These are phyloP conservation scores for Kurtzmaniella quercitrusa DNA, from an alignment of 1,139 yeast genomes.

Conservation along the genomic window DNA sequence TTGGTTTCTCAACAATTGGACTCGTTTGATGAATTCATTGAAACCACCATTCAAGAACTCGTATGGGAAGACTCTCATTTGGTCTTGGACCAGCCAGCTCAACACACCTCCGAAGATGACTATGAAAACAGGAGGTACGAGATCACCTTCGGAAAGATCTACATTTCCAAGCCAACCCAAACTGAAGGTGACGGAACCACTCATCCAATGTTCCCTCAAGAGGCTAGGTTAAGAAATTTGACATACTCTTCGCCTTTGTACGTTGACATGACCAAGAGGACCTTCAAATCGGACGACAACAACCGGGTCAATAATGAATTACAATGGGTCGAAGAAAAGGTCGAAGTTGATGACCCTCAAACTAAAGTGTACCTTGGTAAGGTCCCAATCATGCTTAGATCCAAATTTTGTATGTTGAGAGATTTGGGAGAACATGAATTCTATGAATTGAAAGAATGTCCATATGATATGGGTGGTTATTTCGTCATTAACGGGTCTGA, in stretches of 20 bases:
- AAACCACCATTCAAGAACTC: conserved; percentile 91
- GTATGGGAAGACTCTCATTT: conserved; percentile 94
- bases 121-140: conserved; percentile 89
- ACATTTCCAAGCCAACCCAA: conserved; percentile 94
- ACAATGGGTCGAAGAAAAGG: conserved; percentile 62
- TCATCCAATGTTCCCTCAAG: conserved; percentile 98
- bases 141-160: conserved; percentile 94
- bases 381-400: conserved; percentile 96
- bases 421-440: conserved; percentile 93
- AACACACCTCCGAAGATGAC: conserved; percentile 88
- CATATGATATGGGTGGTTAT: conserved; percentile 99
- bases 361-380: conserved; percentile 89
- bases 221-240: conserved; percentile 91
- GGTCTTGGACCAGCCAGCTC: conserved; percentile 96
- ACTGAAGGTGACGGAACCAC: conserved; percentile 99
- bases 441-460: conserved; percentile 95
- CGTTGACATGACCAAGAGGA: conserved; percentile 92
- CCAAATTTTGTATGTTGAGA: conserved; percentile 90
- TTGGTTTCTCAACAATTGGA: conserved; percentile 96
- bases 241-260: conserved; percentile 95
- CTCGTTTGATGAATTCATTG: conserved; percentile 96
- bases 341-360: conserved; percentile 53
- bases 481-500: conserved; percentile 98
- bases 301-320: conserved; percentile 55
- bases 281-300: conserved; percentile 78